Evolutionary conservation across 1,284 basidiomycete genomes (phyloP), one percentile per base, ranked within the genome.

Genomic region (Ganoderma resinaceum): DNA sequence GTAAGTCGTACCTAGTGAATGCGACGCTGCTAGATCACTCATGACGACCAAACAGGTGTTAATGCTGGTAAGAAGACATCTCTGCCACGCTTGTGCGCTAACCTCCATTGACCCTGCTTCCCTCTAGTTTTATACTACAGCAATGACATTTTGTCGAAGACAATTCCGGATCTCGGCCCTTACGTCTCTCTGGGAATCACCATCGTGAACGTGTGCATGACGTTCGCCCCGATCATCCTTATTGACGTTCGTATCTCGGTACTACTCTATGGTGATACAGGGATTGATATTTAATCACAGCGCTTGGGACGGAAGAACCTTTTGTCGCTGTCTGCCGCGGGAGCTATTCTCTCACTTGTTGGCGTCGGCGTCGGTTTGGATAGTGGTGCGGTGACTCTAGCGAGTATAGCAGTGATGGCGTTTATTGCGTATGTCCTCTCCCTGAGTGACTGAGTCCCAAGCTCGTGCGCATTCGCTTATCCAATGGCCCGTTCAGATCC

Each of bases 161-260:
- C 94, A 2, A 80, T 97, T 61, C 94, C 95, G 11, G 86, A 91
- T 14, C 79, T 91, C 18, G 95, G 93, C 0, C 90, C 92, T 29
- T 94, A 92, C 73, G 85, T 95, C 33, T 95, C 94, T 0, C 78
- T 95, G 4, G 90, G 88, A 23, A 92, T 95, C 66, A 91, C 95
- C 0, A 78, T 95, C 40, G 88, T 96, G 66, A 98, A 98, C 78
- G 92, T 85, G 49, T 72, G 91, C 69, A 91, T 92, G 91, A 93
- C 92, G 0, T 87, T 93, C 72, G 89, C 91, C 0, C 93, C 96
- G 3, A 93, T 98, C 61, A 85, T 95, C 72, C 84, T 98, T 49
- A 93, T 98, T 67, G 94, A 96, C 82, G 94, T 91, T 69, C 62
- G 85, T 80, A 4, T 5, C 2, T 33, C 43, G n/a, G 23, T n/a